Base-by-base conservation (phyloP, 768 basidiomycete genomes). In the Boletus sp. region DNA sequence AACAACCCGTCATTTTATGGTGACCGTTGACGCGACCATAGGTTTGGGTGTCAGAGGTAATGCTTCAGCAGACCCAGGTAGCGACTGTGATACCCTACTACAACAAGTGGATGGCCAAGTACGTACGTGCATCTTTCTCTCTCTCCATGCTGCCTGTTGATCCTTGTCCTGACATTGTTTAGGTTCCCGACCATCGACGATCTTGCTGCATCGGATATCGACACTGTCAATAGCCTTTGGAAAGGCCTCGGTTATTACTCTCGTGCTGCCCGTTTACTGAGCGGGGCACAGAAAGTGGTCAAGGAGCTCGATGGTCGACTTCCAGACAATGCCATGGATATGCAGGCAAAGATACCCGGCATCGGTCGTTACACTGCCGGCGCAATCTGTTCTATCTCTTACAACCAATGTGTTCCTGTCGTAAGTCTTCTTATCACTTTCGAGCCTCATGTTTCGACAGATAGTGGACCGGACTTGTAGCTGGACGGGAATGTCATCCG, bases 21-120 rank as follows among this genome's bases (percentile, higher is more conserved):
- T 0, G 1, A 1, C 15, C 7, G 7, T 34, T 42, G 32, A 46
- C 19, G 17, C 11, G 1, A 34, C 44, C 30, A 37, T 42, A 90
- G 90, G 88, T 93, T 25, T 92, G 90, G 89, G 79, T 93, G 23
- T 90, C 87, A 14, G 93, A 98, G 73, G 86, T 97, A 53, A 97
- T 97, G 95, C 78, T 95, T 2, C 95, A 98, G 70, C 95, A 98
- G 71, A 98, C 95, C 0, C 93, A 96, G 69, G 94, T 97, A 33
- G 79, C 73, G 5, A 93, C 93, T 1, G 93, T 96, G n/a, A 93
- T 95, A 61, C 90, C 90, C 1, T 98, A 97, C 71, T 98, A 91
- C 70, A 85, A 82, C 49, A 79, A 80, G 23, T 98, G 93, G 93
- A 90, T 95, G 79, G 74, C 77, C 60, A 86, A 77, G 90, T 90